These are phyloP conservation scores for Penicillium sp. DNA, from an alignment of 2,329 filamentous ascomycete species.

Conservation along the genomic window DNA sequence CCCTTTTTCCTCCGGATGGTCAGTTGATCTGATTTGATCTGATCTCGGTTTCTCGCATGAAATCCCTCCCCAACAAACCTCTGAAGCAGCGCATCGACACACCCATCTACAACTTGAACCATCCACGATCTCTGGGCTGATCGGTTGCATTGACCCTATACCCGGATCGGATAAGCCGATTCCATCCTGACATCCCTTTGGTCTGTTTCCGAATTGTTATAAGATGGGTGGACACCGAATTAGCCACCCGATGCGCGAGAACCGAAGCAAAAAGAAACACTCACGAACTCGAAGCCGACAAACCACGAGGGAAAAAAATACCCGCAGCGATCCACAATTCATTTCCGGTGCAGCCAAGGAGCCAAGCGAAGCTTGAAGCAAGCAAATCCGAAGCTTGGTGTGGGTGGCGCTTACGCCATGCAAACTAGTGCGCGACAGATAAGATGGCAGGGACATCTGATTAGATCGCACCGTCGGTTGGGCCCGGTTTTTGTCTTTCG, in stretches of 20 bases:
- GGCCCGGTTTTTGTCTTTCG: background rate
- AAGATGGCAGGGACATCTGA: slow-evolving; percentile 9
- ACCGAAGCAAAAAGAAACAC: background rate
- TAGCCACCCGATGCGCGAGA: slow-evolving; percentile 2
- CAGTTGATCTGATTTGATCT: background rate
- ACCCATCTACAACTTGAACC: too few relatives aligned
- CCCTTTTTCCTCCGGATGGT: background rate
- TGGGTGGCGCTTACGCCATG: background rate
- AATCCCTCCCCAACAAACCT: background rate
- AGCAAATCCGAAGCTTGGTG: slow-evolving; percentile 5
- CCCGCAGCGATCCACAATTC: slow-evolving; percentile 1
- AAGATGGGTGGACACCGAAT: background rate
- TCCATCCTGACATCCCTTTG: background rate
- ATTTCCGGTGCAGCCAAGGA: slow-evolving; percentile 1
- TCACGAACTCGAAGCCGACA: background rate
- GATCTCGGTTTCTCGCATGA: background rate
- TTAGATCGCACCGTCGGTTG: slow-evolving; percentile 1
- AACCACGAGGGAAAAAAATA: background rate
- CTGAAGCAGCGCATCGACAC: background rate
- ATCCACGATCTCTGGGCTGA: slow-evolving; percentile 1
- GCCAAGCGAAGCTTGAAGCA: slow-evolving; percentile 6
- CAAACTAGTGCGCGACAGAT: slow-evolving; percentile 3
- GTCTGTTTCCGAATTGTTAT: background rate
- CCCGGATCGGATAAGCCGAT: slow-evolving; percentile 2
- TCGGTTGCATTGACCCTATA: background rate